phyloP scores from a whole-genome alignment of 352 stramenopile species.

The Globisporangium cylindrosporum region DNA sequence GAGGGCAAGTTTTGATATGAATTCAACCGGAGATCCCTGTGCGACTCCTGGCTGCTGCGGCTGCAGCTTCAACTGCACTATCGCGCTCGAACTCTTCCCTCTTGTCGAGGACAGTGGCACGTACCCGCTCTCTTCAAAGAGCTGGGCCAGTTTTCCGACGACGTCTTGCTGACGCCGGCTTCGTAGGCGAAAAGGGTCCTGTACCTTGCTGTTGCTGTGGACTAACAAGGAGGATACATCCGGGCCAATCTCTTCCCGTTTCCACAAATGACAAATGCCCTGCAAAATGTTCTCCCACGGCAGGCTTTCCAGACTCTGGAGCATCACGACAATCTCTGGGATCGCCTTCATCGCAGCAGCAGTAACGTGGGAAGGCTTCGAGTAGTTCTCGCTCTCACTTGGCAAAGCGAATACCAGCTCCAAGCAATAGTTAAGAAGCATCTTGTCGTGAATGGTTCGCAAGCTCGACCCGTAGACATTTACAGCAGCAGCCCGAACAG shows the following conservation, averaged over 20 bases:
- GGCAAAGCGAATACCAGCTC: slow-evolving; percentile 16
- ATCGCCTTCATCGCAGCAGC: slow-evolving; percentile 16
- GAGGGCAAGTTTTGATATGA: slow-evolving; percentile 1
- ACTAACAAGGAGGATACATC: not conserved
- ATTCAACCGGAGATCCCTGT: slow-evolving; percentile 8
- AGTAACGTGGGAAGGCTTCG: not conserved
- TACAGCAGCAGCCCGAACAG: slow-evolving; percentile 20
- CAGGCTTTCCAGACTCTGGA: slow-evolving; percentile 16
- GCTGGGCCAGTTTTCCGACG: not conserved
- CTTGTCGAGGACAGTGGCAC: not conserved
- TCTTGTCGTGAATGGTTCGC: slow-evolving; percentile 16
- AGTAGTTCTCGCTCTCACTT: not conserved
- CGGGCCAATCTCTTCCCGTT: not conserved
- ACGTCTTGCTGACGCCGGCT: slow-evolving; percentile 4
- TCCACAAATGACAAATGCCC: slow-evolving; percentile 9
- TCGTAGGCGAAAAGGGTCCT: not conserved
- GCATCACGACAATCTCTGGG: slow-evolving; percentile 21
- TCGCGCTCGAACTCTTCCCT: too few relatives aligned
- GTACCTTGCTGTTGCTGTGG: not conserved
- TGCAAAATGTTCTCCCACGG: slow-evolving; percentile 21
- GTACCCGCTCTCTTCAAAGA: slow-evolving; percentile 9
- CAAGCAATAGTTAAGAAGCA: slow-evolving; percentile 28
- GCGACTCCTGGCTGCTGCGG: not conserved
- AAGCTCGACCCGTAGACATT: slow-evolving; percentile 33
- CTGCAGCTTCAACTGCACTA: too few relatives aligned